Percentiles rank a stretch among this genome's conserved stretches.
Evolutionary conservation across 2,329 filamentous ascomycete species (phyloP).

Genomic region (Meredithiella fracta): DNA sequence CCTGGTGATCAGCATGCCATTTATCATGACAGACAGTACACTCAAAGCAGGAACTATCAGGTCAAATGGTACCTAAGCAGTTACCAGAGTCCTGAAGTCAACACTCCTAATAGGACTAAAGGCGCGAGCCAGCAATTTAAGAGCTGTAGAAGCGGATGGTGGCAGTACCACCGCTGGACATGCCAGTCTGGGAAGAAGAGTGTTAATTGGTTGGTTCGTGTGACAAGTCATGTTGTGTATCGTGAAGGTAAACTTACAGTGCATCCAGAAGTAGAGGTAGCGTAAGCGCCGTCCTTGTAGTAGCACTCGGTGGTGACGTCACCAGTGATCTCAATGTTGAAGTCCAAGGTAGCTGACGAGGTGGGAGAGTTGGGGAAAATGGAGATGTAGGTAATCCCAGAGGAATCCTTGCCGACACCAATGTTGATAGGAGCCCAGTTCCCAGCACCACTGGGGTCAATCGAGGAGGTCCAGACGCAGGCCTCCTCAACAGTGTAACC

Average conservation of each 20-base stretch:
- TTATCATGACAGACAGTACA: not conserved
- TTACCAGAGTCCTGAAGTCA: not conserved
- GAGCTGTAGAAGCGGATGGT: constrained; percentile 28
- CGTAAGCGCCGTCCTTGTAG: constrained; percentile 47
- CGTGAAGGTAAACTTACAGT: constrained; percentile 47
- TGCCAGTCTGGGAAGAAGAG: constrained; percentile 24
- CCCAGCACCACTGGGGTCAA: constrained; percentile 39
- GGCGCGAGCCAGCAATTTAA: constrained; percentile 3
- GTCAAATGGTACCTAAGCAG: not conserved
- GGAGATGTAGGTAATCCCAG: constrained; percentile 59
- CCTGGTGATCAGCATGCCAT: not conserved
- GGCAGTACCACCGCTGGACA: constrained; percentile 26
- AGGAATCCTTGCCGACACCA: constrained; percentile 53
- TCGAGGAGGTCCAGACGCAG: constrained; percentile 54
- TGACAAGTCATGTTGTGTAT: not conserved
- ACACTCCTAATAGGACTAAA: not conserved
- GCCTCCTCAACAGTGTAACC: constrained; percentile 49
- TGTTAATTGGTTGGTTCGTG: constrained; percentile 2
- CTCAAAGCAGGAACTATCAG: not conserved
- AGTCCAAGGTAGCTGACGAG: constrained; percentile 52
- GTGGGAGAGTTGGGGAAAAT: constrained; percentile 75
- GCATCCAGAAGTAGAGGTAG: constrained; percentile 48
- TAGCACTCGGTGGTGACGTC: constrained; percentile 44
- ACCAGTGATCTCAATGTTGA: constrained; percentile 61
- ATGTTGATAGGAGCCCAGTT: constrained; percentile 84